Conservation (phyloP, 164 flowering plant genomes). For the Kingdonia uniflora region DNA sequence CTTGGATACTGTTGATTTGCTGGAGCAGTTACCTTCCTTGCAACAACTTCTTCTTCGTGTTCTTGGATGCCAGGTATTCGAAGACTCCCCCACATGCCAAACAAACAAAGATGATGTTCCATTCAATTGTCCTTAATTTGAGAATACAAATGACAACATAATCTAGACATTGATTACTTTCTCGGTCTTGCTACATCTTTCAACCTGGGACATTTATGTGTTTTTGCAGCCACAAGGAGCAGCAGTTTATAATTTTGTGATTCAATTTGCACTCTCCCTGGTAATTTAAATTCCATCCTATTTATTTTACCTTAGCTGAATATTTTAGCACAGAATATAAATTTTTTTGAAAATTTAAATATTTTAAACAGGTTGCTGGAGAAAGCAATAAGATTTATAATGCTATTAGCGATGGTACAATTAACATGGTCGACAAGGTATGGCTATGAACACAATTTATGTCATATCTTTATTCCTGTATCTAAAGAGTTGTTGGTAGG, state of each 20-base stretch:
- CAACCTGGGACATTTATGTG: background rate
- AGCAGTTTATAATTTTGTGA: conserved; percentile 64
- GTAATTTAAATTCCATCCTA: conserved; percentile 27
- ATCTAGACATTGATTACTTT: too few relatives aligned
- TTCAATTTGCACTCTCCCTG: conserved; percentile 84
- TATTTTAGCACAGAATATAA: too few relatives aligned
- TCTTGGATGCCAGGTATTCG: conserved; percentile 75
- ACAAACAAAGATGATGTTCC: too few relatives aligned
- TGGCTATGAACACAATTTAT: background rate
- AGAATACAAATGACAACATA: too few relatives aligned
- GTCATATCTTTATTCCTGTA: too few relatives aligned
- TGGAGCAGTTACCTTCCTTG: conserved; percentile 89
- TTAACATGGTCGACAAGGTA: conserved; percentile 97
- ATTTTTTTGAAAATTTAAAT: background rate
- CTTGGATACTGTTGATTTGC: conserved; percentile 72
- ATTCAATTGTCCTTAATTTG: too few relatives aligned
- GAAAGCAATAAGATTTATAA: conserved; percentile 84
- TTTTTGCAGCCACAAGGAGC: conserved; percentile 90
- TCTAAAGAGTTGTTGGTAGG: too few relatives aligned
- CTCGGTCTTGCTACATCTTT: too few relatives aligned
- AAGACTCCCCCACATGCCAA: too few relatives aligned
- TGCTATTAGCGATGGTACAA: conserved; percentile 82
- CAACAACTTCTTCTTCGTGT: conserved; percentile 85
- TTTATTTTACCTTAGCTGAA: background rate
- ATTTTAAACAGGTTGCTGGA: conserved; percentile 62